Evolutionary conservation across 2,329 filamentous ascomycete genomes (phyloP).

Genomic region (Aspergillus sp.): DNA sequence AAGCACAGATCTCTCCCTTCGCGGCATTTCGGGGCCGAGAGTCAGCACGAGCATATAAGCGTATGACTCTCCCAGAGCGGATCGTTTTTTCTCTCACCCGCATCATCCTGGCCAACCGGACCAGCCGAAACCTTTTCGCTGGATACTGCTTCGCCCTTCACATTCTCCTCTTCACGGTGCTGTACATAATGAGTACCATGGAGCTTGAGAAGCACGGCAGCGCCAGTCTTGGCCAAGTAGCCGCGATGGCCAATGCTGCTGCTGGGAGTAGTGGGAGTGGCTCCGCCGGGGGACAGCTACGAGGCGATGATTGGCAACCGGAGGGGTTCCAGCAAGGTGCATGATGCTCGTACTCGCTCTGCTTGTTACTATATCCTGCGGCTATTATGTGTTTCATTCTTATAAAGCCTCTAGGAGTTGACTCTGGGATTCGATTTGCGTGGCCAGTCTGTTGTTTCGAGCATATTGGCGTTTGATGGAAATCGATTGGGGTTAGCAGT

Average conservation of each 20-base stretch:
- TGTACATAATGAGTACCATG: conserved; percentile 72
- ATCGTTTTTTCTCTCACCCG: conserved; percentile 84
- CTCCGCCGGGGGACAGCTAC: conserved; percentile 24
- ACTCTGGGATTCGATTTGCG: neutral
- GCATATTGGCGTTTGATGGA: neutral
- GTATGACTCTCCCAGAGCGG: conserved; percentile 86
- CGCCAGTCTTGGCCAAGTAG: conserved; percentile 40
- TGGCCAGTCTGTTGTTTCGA: neutral
- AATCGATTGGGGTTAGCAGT: neutral
- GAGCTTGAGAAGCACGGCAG: conserved; percentile 57
- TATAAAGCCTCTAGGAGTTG: neutral
- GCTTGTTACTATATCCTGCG: neutral
- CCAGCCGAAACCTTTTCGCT: conserved; percentile 88
- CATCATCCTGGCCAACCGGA: conserved; percentile 81
- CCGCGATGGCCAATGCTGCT: conserved; percentile 24
- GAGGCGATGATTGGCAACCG: conserved; percentile 55
- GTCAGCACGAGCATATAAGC: conserved; percentile 78
- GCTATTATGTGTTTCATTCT: neutral
- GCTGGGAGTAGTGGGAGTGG: conserved; percentile 17
- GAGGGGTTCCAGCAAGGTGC: conserved; percentile 45
- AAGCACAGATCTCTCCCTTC: conserved; percentile 91
- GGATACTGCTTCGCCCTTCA: conserved; percentile 85
- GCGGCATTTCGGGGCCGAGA: conserved; percentile 92
- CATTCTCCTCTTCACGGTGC: conserved; percentile 72
- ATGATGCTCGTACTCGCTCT: conserved; percentile 3